A percentile compares a stretch with the other conserved stretches of the same genome.
Conservation (phyloP, 106 monocot species). For the Dendrobium nobile region DNA sequence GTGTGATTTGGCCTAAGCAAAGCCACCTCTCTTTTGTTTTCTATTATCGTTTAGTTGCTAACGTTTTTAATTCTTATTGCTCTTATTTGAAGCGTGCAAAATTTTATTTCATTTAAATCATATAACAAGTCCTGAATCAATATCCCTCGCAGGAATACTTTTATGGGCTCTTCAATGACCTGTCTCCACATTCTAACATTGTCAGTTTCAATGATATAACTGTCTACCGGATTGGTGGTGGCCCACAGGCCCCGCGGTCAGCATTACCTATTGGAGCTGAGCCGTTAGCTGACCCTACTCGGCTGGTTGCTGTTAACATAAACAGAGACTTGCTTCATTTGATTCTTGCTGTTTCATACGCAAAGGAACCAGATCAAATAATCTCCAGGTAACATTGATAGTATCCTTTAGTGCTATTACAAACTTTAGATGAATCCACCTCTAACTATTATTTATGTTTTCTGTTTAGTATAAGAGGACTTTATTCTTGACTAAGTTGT, state of each 20-base stretch:
- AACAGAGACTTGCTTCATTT: conserved; percentile 77
- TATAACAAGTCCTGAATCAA: too few species aligned
- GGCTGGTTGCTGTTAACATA: conserved; percentile 69
- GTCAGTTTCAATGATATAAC: conserved; percentile 78
- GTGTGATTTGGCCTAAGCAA: too few species aligned
- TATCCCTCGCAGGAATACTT: conserved; percentile 69
- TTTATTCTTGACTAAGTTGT: background rate
- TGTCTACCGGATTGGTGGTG: conserved; percentile 81
- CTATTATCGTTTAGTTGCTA: too few species aligned
- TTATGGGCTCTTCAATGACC: conserved; percentile 71
- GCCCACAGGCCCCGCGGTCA: conserved; percentile 88
- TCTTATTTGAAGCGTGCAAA: too few species aligned
- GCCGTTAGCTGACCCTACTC: conserved; percentile 83
- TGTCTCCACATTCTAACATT: conserved; percentile 79
- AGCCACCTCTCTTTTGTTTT: too few species aligned
- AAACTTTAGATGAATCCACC: background rate
- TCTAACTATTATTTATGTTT: background rate
- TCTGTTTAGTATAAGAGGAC: background rate
- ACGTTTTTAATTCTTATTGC: too few species aligned
- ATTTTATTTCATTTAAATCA: too few species aligned
- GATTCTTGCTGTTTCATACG: conserved; percentile 94
- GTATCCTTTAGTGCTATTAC: background rate
- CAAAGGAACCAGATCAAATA: conserved; percentile 86
- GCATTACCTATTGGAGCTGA: conserved; percentile 95
- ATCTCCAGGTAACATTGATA: conserved; percentile 59